Base-by-base conservation (phyloP, 371 early-diverging fungal genomes). In the Lichtheimia ramosa region DNA sequence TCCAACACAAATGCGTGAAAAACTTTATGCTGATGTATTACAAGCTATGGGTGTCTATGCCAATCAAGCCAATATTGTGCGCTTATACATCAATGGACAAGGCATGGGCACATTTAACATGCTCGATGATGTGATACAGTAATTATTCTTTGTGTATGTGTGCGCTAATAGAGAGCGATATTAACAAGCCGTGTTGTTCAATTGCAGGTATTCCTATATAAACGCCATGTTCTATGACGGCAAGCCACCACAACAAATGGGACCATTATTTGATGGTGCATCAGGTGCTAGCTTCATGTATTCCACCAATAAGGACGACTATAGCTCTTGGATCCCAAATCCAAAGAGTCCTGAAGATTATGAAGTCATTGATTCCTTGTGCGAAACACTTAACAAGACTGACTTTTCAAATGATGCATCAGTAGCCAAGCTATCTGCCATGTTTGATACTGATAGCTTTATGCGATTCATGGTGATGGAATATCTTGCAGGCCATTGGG, bases 1-100 rank as follows among this genome's bases (percentile, higher is more conserved):
- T 42, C 84, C 84, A 18, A 84, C 84, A 10, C 84, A 84, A 63
- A 79, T 84, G 68, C 82, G 84, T 49, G 84, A 84, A 57, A 84
- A 84, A 65, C 64, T 81, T 5, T 84, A 81, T 64, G 81, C 84
- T 13, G 84, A 84, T 52, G 61, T 71, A 56, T 59, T 75, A 6
- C 71, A 75, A 48, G 79, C 84, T 23, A 70, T 84, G 71, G 84
- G 84, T 13, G 74, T 74, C 43, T 79, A 79, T 62, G 77, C 67
- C 51, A 81, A 81, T 46, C 73, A 77, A 51, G 82, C 84, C 40
- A 82, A 74, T 57, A 81, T 77, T 69, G 68, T 77, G 27, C 82
- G 84, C 16, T 54, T 79, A 46, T 84, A 65, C 62, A 81, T 84
- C 62, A 82, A 84, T 61, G 71, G 71, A n/a, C 62, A 73, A 28